Conservation (phyloP, 805 yeast species). For the Metschnikowia anglica region DNA sequence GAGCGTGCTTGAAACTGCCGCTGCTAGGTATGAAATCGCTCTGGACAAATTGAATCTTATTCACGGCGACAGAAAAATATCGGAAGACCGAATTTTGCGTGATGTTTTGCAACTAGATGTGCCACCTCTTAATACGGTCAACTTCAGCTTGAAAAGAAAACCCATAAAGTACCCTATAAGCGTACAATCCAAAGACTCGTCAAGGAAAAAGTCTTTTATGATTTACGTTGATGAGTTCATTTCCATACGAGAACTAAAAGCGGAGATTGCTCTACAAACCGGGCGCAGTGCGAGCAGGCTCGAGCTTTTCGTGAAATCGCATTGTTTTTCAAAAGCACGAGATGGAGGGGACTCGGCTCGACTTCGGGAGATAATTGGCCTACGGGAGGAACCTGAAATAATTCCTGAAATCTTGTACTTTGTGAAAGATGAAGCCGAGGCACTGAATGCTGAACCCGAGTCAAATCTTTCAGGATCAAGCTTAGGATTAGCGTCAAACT, state of each 20-base stretch:
- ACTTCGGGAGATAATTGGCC: slow-evolving; percentile 4
- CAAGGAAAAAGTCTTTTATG: not conserved
- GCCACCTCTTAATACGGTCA: slow-evolving; percentile 25
- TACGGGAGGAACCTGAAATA: not conserved
- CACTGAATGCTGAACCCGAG: too few species aligned
- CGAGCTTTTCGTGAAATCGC: slow-evolving; percentile 4
- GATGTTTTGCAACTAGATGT: slow-evolving; percentile 27
- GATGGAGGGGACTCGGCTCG: not conserved
- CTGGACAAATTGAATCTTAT: slow-evolving; percentile 1
- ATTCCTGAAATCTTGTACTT: not conserved
- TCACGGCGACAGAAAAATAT: not conserved
- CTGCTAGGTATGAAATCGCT: slow-evolving; percentile 10
- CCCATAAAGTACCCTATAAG: not conserved
- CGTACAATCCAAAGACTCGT: not conserved
- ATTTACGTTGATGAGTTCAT: not conserved
- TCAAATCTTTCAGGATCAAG: too few species aligned
- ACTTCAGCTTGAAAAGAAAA: not conserved
- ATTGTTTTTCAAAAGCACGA: slow-evolving; percentile 6
- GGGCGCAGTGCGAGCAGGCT: not conserved
- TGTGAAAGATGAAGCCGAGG: not conserved
- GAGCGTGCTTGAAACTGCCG: slow-evolving; percentile 21
- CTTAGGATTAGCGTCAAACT: too few species aligned
- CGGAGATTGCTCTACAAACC: not conserved
- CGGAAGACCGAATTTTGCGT: slow-evolving; percentile 14
- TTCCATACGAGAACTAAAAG: slow-evolving; percentile 5